These are phyloP conservation scores for Saccharomycopsis malanga DNA, from an alignment of 805 yeast species.

Conservation along the genomic window DNA sequence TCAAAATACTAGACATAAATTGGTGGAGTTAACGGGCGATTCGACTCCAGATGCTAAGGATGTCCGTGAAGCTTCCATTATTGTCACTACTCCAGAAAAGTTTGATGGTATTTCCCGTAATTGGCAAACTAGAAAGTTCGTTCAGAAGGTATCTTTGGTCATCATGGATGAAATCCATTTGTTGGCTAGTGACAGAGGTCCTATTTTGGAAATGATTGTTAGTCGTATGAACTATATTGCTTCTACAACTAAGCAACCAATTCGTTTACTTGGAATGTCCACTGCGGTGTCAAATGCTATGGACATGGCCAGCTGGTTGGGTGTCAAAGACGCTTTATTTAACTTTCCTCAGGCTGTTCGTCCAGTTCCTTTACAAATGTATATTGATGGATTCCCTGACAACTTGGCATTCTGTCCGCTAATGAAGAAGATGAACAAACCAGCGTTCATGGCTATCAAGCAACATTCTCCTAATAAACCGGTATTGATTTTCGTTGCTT, in stretches of 20 bases:
- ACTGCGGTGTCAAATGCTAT: conserved; percentile 83
- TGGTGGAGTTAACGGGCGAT: conserved; percentile 81
- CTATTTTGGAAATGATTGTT: conserved; percentile 83
- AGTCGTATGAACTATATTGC: conserved; percentile 74
- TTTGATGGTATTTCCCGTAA: conserved; percentile 83
- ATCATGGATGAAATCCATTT: conserved; percentile 84
- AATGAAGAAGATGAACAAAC: conserved; percentile 85
- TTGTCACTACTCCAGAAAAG: conserved; percentile 80
- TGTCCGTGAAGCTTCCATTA: conserved; percentile 62
- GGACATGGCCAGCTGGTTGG: conserved; percentile 82
- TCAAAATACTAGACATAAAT: conserved; percentile 39
- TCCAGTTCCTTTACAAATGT: conserved; percentile 83
- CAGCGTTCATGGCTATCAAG: conserved; percentile 87
- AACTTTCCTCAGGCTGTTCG: conserved; percentile 78
- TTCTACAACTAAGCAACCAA: conserved; percentile 50
- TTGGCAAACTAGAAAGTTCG: conserved; percentile 75
- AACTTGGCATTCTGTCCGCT: conserved; percentile 73
- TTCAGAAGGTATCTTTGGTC: conserved; percentile 64
- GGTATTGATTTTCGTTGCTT: conserved; percentile 76
- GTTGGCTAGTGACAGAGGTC: conserved; percentile 80
- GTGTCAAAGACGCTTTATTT: conserved; percentile 65
- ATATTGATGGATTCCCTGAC: conserved; percentile 80
- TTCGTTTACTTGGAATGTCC: conserved; percentile 68
- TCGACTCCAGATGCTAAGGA: conserved; percentile 65
- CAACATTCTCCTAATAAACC: conserved; percentile 86